Conservation (phyloP, 2,329 filamentous ascomycete genomes). For the Pezicula radicicola region DNA sequence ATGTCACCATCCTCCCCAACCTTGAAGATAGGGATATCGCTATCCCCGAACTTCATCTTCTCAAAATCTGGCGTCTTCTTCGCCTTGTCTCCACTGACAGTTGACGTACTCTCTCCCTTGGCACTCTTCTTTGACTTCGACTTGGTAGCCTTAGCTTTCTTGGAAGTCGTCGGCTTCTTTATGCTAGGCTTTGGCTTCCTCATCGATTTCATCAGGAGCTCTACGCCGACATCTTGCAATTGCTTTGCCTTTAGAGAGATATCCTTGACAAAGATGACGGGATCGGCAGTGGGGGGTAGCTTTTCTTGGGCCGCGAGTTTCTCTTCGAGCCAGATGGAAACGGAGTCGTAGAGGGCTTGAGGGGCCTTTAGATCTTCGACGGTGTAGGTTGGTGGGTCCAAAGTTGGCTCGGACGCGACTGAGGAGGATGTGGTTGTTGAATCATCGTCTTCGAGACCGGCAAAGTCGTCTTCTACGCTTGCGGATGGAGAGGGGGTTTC, state of each 20-base stretch:
- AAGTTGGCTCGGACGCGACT: conserved; percentile 42
- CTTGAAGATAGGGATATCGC: conserved; percentile 31
- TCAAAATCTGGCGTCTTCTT: conserved; percentile 37
- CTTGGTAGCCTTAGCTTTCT: conserved; percentile 26
- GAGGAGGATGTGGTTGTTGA: conserved; percentile 26
- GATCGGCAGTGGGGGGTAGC: conserved; percentile 68
- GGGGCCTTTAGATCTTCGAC: conserved; percentile 68
- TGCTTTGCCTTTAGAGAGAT: conserved; percentile 65
- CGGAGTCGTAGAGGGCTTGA: conserved; percentile 58
- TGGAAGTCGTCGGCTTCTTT: conserved; percentile 33
- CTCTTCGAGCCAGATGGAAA: conserved; percentile 71
- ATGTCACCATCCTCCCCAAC: conserved; percentile 39
- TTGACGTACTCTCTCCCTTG: background rate
- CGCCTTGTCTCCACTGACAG: conserved; percentile 22
- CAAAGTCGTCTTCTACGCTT: conserved; percentile 52
- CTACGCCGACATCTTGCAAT: conserved; percentile 67
- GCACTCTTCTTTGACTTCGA: conserved; percentile 27
- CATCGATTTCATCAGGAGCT: conserved; percentile 68
- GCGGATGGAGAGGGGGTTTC: conserved; percentile 37
- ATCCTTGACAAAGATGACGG: conserved; percentile 71
- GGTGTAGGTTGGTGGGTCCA: conserved; percentile 66
- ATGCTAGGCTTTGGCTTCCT: conserved; percentile 40
- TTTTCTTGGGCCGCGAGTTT: conserved; percentile 69
- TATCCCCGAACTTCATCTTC: conserved; percentile 19
- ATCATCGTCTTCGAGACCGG: conserved; percentile 77